Conservation (phyloP, 805 yeast genomes). For the Diddensiella transvaalensis region DNA sequence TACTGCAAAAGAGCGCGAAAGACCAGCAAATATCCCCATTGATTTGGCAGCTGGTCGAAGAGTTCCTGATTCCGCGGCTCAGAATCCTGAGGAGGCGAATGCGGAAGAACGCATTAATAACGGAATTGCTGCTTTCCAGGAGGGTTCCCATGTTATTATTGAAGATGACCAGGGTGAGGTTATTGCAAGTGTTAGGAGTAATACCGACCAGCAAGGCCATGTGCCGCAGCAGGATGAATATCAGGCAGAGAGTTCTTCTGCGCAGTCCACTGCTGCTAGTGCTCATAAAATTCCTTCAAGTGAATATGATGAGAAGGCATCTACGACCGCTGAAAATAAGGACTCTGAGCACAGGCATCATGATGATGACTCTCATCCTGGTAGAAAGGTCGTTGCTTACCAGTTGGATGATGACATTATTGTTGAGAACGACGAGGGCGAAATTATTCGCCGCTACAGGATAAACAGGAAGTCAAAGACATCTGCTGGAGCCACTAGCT, state of each 20-base stretch:
- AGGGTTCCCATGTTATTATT: slow-evolving; percentile 65
- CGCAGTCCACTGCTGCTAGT: not conserved
- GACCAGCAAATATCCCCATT: slow-evolving; percentile 21
- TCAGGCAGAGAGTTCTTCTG: slow-evolving; percentile 23
- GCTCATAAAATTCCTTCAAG: not conserved
- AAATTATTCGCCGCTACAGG: slow-evolving; percentile 75
- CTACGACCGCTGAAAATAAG: not conserved
- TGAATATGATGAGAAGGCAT: slow-evolving; percentile 27
- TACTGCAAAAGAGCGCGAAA: slow-evolving; percentile 25
- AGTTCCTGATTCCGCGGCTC: slow-evolving; percentile 13
- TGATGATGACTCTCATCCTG: too few relatives aligned
- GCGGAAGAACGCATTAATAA: slow-evolving; percentile 24
- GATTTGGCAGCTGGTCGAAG: slow-evolving; percentile 23
- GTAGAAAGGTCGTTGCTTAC: slow-evolving; percentile 58
- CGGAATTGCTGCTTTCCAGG: slow-evolving; percentile 51
- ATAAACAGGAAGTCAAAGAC: slow-evolving; percentile 52
- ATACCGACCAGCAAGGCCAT: not conserved
- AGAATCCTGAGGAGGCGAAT: slow-evolving; percentile 21
- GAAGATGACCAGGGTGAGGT: slow-evolving; percentile 87
- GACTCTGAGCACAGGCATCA: too few relatives aligned
- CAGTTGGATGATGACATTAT: slow-evolving; percentile 72
- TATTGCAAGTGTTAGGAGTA: slow-evolving; percentile 47
- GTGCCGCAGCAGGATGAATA: slow-evolving; percentile 1
- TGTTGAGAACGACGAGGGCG: slow-evolving; percentile 91
- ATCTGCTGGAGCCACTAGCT: slow-evolving; percentile 9